Evolutionary conservation across 202 grass and related monocot genomes (phyloP), one percentile per base, ranked within the genome.

Genomic region (Schoenoplectus triqueter): DNA sequence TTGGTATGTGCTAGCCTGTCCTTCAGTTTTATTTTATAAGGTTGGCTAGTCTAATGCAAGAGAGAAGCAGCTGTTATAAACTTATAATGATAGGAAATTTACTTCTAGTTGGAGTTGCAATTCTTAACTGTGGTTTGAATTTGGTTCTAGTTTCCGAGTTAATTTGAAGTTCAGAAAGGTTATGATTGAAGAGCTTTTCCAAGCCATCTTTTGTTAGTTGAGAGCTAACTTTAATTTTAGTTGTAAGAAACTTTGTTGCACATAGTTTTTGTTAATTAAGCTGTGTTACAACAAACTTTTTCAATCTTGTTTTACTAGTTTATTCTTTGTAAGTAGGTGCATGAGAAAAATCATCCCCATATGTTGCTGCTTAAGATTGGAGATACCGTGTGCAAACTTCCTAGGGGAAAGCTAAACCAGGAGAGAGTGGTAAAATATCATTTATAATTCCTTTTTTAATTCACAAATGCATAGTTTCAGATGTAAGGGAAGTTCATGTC

Each of bases 311-410:
- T 41, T 56, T 55, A 45, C 20, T 3, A 59, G 13, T 59, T 56
- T 31, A 59, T 56, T 19, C 39, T 64, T 79, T 14, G 41, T 19
- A 20, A 40, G 48, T 75, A 99, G 96, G 96, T 99, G 46, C 93
- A 98, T 88, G 93, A 94, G 88, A 91, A 98, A 88, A 98, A 95
- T 76, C 96, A 98, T 61, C 96, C 96, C 0, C 91, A 98, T 90
- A 88, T 98, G 81, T 86, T 98, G 47, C 84, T 98, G 21, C 68
- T 98, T 66, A 93, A 95, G 91, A 98, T 98, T 65, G 93, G 93
- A 69, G 94, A 98, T 76, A 95, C 96, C 9, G 92, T 95, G 72
- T 94, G 93, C 87, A 1, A 95, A 55, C 96, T 98, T 92, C 96
- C 96, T 85, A 93, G 96, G 85, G 96, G 96, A 69, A 87, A 91